Evolutionary conservation across 805 yeast species (phyloP).

Genomic region (Blastobotrys chiropterorum): DNA sequence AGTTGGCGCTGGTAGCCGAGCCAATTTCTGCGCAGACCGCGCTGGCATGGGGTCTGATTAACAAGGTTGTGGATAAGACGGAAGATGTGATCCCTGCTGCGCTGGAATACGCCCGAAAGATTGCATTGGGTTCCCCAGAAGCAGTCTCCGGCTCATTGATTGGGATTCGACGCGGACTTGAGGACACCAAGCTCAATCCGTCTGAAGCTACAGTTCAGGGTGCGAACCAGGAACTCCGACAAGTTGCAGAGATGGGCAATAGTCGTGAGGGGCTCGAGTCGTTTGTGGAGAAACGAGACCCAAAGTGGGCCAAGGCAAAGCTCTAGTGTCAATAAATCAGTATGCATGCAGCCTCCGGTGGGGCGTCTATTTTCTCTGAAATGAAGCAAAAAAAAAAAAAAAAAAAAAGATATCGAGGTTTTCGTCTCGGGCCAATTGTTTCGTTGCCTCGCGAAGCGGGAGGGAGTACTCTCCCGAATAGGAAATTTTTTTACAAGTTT

Average conservation of each 20-base stretch:
- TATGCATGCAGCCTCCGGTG: slow-evolving; percentile 2
- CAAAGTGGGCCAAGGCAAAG: slow-evolving; percentile 20
- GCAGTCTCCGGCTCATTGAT: slow-evolving; percentile 18
- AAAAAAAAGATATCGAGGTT: background rate
- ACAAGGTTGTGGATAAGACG: slow-evolving; percentile 18
- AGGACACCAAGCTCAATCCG: slow-evolving; percentile 14
- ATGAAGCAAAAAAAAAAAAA: background rate
- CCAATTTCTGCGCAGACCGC: slow-evolving; percentile 25
- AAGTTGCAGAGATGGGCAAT: slow-evolving; percentile 13
- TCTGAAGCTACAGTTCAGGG: slow-evolving; percentile 17
- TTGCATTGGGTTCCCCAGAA: slow-evolving; percentile 23
- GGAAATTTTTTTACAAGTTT: no score
- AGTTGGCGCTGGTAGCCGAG: slow-evolving; percentile 23
- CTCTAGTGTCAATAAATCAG: slow-evolving; percentile 9
- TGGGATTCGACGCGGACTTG: slow-evolving; percentile 20
- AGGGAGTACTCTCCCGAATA: no score
- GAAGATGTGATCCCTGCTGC: slow-evolving; percentile 22
- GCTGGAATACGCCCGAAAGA: slow-evolving; percentile 16
- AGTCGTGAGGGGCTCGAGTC: slow-evolving; percentile 21
- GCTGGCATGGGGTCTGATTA: slow-evolving; percentile 22
- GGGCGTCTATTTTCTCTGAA: background rate
- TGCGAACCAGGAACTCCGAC: slow-evolving; percentile 9
- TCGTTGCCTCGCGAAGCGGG: no score
- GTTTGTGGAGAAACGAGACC: slow-evolving; percentile 21
- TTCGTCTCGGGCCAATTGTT: no score